phyloP scores from a whole-genome alignment of 2,329 filamentous ascomycete genomes.

The Colletotrichum phormii region DNA sequence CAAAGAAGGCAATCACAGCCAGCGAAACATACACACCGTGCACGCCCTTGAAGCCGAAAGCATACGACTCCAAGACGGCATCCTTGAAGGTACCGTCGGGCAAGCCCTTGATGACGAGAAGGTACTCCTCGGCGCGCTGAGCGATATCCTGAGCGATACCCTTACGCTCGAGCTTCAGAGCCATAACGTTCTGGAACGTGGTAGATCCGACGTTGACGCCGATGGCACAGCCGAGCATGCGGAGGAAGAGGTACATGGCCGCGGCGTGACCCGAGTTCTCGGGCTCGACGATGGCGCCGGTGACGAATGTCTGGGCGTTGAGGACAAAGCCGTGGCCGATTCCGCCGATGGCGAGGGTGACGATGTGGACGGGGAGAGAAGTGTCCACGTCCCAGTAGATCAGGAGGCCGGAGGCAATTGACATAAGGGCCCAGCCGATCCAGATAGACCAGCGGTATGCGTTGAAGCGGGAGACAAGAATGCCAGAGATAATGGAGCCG shows the following conservation, averaged over 20 bases:
- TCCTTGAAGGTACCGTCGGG: slow-evolving; percentile 35
- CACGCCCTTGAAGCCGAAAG: slow-evolving; percentile 35
- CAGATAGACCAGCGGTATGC: slow-evolving; percentile 52
- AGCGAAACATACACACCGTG: slow-evolving; percentile 33
- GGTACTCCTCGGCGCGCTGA: slow-evolving; percentile 29
- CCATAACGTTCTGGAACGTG: slow-evolving; percentile 40
- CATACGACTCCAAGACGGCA: slow-evolving; percentile 27
- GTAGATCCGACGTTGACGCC: slow-evolving; percentile 39
- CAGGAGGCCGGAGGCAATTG: slow-evolving; percentile 35
- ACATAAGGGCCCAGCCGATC: slow-evolving; percentile 47
- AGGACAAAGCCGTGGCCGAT: slow-evolving; percentile 39
- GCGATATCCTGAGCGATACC: slow-evolving; percentile 34
- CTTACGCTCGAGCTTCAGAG: slow-evolving; percentile 31
- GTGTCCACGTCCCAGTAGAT: slow-evolving; percentile 36
- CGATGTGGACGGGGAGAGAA: slow-evolving; percentile 32
- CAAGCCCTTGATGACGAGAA: slow-evolving; percentile 28
- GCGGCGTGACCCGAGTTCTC: slow-evolving; percentile 37
- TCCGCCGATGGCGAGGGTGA: slow-evolving; percentile 36
- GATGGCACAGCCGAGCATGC: slow-evolving; percentile 38
- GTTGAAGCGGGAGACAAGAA: slow-evolving; percentile 46
- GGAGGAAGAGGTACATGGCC: slow-evolving; percentile 38
- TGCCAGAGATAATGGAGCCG: slow-evolving; percentile 46
- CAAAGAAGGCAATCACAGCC: slow-evolving; percentile 28
- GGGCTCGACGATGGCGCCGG: slow-evolving; percentile 36
- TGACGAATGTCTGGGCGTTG: slow-evolving; percentile 41